These are phyloP conservation scores for Populus hybrid DNA, from an alignment of 441 rosid genomes.

Conservation along the genomic window DNA sequence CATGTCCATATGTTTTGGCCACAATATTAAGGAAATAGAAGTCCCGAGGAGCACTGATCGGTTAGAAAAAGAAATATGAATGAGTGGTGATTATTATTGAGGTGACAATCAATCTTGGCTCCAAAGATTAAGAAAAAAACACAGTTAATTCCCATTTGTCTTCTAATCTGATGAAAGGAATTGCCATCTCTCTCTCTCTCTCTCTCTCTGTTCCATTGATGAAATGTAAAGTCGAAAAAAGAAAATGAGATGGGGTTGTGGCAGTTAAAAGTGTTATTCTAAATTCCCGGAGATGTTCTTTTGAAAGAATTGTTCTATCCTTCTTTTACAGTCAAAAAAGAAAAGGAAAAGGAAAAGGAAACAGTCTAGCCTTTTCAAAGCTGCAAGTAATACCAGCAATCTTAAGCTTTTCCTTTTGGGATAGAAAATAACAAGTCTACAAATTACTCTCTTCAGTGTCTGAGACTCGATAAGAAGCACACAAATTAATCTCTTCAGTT, in stretches of 20 bases:
- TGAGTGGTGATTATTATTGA: not conserved
- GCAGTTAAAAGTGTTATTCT: constrained; percentile 4
- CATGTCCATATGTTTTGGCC: not conserved
- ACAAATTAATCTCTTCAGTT: too few species aligned
- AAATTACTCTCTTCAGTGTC: not conserved
- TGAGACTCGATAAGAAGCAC: not conserved
- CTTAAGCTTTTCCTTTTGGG: not conserved
- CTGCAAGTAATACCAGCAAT: not conserved
- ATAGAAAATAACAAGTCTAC: not conserved
- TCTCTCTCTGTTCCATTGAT: not conserved
- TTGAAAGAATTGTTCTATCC: not conserved
- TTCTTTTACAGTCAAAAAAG: constrained; percentile 2
- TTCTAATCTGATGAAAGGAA: not conserved
- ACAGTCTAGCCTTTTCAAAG: constrained; percentile 6
- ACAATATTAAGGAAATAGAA: not conserved
- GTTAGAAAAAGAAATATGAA: not conserved
- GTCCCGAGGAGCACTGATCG: not conserved
- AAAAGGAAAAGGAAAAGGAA: not conserved
- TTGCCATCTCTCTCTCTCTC: not conserved
- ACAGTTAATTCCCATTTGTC: not conserved
- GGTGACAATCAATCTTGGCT: not conserved
- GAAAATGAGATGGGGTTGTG: not conserved
- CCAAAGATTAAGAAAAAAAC: not conserved
- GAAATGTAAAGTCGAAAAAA: not conserved
- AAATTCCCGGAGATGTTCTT: not conserved